Conservation (phyloP, 495 filamentous ascomycete genomes). For the Penicillium antarcticum region DNA sequence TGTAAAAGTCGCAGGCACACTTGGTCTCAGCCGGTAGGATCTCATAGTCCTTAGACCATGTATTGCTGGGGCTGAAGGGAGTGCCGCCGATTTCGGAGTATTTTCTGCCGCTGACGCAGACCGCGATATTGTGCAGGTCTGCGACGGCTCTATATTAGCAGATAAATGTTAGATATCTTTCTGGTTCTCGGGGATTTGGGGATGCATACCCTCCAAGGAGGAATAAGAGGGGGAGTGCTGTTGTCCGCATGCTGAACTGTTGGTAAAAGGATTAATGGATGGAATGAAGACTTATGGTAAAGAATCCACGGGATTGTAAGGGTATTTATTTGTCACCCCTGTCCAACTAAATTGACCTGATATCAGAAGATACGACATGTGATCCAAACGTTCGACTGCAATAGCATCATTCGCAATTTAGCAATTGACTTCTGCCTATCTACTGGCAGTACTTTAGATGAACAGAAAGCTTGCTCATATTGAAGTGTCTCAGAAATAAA, state of each 20-base stretch:
- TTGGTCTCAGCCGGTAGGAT: conserved; percentile 3
- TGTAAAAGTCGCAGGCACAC: conserved; percentile 17
- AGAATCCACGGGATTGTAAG: too few species aligned
- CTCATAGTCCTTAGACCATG: conserved; percentile 4
- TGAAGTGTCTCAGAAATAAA: not conserved
- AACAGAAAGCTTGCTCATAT: not conserved
- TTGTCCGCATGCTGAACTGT: not conserved
- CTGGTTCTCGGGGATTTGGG: not conserved
- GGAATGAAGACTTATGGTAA: too few species aligned
- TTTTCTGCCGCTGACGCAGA: conserved; percentile 1
- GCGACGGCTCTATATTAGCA: not conserved
- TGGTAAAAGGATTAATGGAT: too few species aligned
- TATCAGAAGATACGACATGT: too few species aligned
- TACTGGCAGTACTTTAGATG: not conserved
- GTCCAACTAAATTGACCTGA: not conserved
- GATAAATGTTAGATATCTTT: not conserved
- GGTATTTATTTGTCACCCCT: not conserved
- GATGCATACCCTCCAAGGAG: not conserved
- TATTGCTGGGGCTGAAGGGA: not conserved
- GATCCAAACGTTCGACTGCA: too few species aligned
- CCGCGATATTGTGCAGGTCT: conserved; percentile 4
- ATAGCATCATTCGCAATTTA: too few species aligned
- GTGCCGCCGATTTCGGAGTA: conserved; percentile 2
- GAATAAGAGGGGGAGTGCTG: not conserved
- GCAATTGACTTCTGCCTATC: too few species aligned